Conservation (phyloP, 2,329 filamentous ascomycete species). For the Blumeriella jaapii region DNA sequence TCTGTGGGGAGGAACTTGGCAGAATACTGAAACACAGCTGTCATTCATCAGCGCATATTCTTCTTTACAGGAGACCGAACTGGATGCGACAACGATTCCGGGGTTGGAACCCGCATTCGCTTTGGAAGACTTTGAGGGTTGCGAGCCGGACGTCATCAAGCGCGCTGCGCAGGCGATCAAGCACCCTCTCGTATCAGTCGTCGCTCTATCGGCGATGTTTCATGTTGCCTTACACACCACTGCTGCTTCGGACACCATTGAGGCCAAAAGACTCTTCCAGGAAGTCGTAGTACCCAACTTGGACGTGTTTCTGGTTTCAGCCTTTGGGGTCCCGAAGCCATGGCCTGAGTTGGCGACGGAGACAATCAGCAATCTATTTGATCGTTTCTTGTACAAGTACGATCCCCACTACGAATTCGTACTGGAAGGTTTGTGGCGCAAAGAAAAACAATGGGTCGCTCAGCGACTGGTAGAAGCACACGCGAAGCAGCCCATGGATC, state of each 20-base stretch:
- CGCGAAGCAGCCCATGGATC: conserved; percentile 53
- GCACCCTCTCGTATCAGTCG: conserved; percentile 80
- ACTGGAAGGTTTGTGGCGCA: conserved; percentile 81
- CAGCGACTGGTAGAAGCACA: conserved; percentile 69
- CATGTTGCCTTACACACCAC: conserved; percentile 51
- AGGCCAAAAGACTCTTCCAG: conserved; percentile 55
- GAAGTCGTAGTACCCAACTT: conserved; percentile 61
- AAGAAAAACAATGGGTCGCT: conserved; percentile 79
- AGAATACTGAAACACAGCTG: conserved; percentile 73
- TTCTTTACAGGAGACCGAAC: conserved; percentile 59
- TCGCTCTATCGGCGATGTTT: conserved; percentile 63
- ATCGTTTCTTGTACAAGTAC: conserved; percentile 70
- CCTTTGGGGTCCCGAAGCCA: conserved; percentile 64
- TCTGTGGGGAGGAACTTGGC: conserved; percentile 85
- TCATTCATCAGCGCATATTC: conserved; percentile 89
- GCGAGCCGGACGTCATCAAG: conserved; percentile 45
- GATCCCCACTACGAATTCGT: conserved; percentile 77
- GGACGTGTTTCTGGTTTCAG: conserved; percentile 68
- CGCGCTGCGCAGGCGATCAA: conserved; percentile 58
- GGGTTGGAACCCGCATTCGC: conserved; percentile 69
- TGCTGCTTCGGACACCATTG: conserved; percentile 48
- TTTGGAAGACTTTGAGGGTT: conserved; percentile 47
- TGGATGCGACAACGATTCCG: conserved; percentile 79
- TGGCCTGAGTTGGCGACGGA: conserved; percentile 67
- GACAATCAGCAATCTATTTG: conserved; percentile 66